Evolutionary conservation across 495 filamentous ascomycete genomes (phyloP), one percentile per base, ranked within the genome.

Genomic region (Trichocladium antarcticum): DNA sequence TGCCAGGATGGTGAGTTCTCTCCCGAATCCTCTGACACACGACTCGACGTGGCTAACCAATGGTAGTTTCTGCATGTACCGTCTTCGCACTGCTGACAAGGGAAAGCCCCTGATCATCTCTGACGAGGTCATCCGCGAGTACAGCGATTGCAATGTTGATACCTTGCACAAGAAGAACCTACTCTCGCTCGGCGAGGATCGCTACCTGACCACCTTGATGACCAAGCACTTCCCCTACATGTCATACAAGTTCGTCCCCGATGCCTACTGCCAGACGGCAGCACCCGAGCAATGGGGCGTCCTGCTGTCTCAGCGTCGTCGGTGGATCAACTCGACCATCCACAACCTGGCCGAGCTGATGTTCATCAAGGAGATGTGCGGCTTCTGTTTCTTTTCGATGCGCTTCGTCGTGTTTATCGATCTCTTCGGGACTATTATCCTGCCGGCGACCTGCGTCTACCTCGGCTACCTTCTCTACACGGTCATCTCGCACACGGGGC

Each of bases 361-460:
- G 52, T 79, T 80, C 53, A 74, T 98, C 34, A 79, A 85, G 57
- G 85, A 98, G 56, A 81, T 98, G 63, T 98, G 92, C 60, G 92
- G 92, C 46, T 98, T 98, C 80, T 98, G 92, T 68, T 96, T 87
- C 68, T 98, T 98, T 74, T 89, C 85, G 49, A 98, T 98, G 92
- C 83, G 92, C 46, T 97, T 98, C 60, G 80, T 98, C 40, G 92
- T 98, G 47, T 83, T 98, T 55, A 81, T 98, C 55, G 92, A 98
- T 74, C 78, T 98, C 11, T 77, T 90, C 47, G 89, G 90, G 63
- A 98, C 92, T 8, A 72, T 98, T 57, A 89, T 95, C 60, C 82
- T 95, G 32, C 92, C 92, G 8, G 85, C 90, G 1, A 94, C 87
- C 14, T 93, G 85, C 61, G 80, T 78, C 49, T 98, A 98, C 61